These are phyloP conservation scores for Acanthamoeba triangularis DNA, from an alignment of 208 protist genomes.

Conservation along the genomic window DNA sequence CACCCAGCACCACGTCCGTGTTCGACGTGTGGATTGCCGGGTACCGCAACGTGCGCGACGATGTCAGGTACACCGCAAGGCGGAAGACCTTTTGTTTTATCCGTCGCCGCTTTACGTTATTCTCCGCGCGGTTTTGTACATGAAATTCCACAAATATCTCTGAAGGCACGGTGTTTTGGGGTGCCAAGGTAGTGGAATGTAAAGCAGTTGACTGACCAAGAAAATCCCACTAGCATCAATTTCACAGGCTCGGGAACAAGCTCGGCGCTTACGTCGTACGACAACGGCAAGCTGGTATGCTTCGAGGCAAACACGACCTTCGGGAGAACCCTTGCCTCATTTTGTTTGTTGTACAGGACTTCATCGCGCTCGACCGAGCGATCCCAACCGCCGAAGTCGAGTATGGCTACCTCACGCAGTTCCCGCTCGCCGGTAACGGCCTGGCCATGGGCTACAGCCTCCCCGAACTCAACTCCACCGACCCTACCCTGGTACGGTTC, in stretches of 20 bases:
- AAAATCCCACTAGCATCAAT: background rate
- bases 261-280: background rate
- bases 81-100: background rate
- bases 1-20: background rate
- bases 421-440: background rate
- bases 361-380: background rate
- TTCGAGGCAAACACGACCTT: too few species aligned
- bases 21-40: background rate
- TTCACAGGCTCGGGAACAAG: background rate
- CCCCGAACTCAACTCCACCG: background rate
- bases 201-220: background rate
- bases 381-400: background rate
- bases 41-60: background rate
- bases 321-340: too few species aligned
- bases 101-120: too few species aligned
- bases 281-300: background rate
- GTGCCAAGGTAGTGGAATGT: too few species aligned
- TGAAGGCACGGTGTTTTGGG: background rate
- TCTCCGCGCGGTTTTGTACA: too few species aligned
- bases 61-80: background rate
- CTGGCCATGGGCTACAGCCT: constrained; percentile 15
- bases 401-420: background rate
- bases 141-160: background rate
- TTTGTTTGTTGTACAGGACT: background rate
- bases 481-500: background rate